A percentile compares a stretch with the other conserved stretches of the same genome.
phyloP scores from a whole-genome alignment of 78 protist species.

The Dictyostelium purpureum region DNA sequence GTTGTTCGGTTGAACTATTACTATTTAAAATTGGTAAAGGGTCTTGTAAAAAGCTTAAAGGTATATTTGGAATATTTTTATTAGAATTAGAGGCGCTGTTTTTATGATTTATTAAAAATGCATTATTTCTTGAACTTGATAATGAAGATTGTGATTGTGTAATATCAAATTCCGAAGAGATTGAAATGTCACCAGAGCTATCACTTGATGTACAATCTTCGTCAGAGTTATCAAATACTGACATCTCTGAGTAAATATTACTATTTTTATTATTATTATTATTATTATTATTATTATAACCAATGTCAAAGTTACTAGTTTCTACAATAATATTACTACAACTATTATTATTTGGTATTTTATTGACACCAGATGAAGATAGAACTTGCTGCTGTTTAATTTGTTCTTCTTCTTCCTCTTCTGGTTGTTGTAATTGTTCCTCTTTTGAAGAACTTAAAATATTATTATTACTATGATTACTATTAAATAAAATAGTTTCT shows the following conservation, averaged over 20 bases:
- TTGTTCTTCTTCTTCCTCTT: not conserved
- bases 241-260: not conserved
- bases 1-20: not conserved
- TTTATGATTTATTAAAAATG: not conserved
- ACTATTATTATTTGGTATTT: not conserved
- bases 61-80: not conserved
- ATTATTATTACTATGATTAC: too few relatives aligned
- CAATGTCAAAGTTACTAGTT: not conserved
- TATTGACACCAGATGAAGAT: not conserved
- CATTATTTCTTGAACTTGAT: not conserved
- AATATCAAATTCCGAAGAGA: conserved; percentile 25
- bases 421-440: not conserved
- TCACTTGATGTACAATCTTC: conserved; percentile 11
- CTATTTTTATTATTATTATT: not conserved
- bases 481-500: too few relatives aligned
- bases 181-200: conserved; percentile 19
- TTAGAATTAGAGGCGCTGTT: not conserved
- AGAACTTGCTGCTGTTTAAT: not conserved
- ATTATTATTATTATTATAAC: not conserved
- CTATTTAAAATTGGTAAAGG: not conserved
- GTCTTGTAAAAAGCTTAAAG: conserved; percentile 13
- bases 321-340: not conserved
- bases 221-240: conserved; percentile 3
- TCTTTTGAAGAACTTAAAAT: too few relatives aligned
- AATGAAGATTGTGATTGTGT: not conserved